Evolutionary conservation across 1,284 basidiomycete genomes (phyloP), one percentile per base, ranked within the genome.

Genomic region (Acaromyces ingoldii): DNA sequence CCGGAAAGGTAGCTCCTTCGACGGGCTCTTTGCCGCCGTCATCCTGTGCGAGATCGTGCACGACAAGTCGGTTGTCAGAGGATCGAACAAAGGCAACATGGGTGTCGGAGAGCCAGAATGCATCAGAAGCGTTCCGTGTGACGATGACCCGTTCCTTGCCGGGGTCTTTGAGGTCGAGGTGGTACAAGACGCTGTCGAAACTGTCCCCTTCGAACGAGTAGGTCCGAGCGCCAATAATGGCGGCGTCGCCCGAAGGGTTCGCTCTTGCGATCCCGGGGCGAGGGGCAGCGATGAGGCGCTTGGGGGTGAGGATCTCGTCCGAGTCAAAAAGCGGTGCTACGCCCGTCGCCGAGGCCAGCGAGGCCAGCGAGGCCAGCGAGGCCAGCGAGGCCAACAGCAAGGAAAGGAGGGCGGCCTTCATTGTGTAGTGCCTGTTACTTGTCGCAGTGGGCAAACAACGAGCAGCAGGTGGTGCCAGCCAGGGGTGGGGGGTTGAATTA

Each of bases 21-120:
- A 36, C 11, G 11, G 28, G 25, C 28, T 34, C 13, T 19, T 33
- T 10, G 3, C n/a, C 22, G 1, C 31, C 11, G 29, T 44, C 21
- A 42, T 11, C 4, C 11, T 42, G 25, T n/a, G 22, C 15, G 6
- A 15, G 30, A 21, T 33, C 7, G 38, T 11, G 28, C 21, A 19
- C 19, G 29, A 39, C 25, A 28, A 36, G 37, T 19, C 31, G 24
- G 34, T 49, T 38, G 24, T 19, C 11, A 11, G 21, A 30, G n/a
- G 13, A 17, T 6, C 44, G 25, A 26, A 41, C 29, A 33, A 25
- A 51, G 34, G 33, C 29, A n/a, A 45, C 25, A 21, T 47, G 34
- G 6, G 30, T 31, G 33, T 51, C 51, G 21, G 53, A 31, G 26
- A 54, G 25, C 52, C 52, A 49, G 28, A 43, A 40, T 9, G 45